Conservation (phyloP, 495 filamentous ascomycete species). For the Immersiella caudata region DNA sequence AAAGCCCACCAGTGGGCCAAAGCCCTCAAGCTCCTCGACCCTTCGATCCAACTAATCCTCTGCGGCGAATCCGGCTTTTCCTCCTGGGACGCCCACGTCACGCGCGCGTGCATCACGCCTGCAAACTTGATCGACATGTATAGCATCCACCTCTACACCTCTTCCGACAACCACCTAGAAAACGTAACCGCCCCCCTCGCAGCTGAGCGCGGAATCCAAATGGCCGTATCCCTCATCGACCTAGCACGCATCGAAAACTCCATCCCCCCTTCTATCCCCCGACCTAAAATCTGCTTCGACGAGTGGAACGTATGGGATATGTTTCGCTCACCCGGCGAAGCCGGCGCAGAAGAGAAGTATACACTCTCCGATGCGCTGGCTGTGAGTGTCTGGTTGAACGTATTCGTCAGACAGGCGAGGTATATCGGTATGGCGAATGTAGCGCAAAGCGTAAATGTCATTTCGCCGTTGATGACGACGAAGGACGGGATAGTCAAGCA, state of each 20-base stretch:
- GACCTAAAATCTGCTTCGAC: constrained; percentile 77
- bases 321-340: constrained; percentile 66
- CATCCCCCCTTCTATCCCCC: constrained; percentile 57
- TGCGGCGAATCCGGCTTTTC: constrained; percentile 70
- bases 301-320: constrained; percentile 90
- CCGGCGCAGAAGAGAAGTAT: constrained; percentile 70
- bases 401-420: constrained; percentile 74
- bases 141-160: constrained; percentile 70
- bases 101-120: constrained; percentile 62
- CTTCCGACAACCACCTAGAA: constrained; percentile 49
- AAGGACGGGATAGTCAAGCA: constrained; percentile 66
- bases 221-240: constrained; percentile 68
- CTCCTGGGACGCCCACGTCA: constrained; percentile 72
- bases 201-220: constrained; percentile 75
- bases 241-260: constrained; percentile 71
- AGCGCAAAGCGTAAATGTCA: constrained; percentile 78
- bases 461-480: constrained; percentile 74
- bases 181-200: constrained; percentile 65
- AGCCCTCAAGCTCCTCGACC: constrained; percentile 75
- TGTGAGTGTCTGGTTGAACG: constrained; percentile 74
- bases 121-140: constrained; percentile 63
- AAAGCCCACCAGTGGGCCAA: constrained; percentile 81
- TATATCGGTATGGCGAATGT: constrained; percentile 81
- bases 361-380: constrained; percentile 76
- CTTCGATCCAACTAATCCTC: constrained; percentile 65